Percentiles rank a stretch among this genome's conserved stretches.
Evolutionary conservation across 1,139 yeast genomes (phyloP).

Genomic region (Candida gigantensis): DNA sequence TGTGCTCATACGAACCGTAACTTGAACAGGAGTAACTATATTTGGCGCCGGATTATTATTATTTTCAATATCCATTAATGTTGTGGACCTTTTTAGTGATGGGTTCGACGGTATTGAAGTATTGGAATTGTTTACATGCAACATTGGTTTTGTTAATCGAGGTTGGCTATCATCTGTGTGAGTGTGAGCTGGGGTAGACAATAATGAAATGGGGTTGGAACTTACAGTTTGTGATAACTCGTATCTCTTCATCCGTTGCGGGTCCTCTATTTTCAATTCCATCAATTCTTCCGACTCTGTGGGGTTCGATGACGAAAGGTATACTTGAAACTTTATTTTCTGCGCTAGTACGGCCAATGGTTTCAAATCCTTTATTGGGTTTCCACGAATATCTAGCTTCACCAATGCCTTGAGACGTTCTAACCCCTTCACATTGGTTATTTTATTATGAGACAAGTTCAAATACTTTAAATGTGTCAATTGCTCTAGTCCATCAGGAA

Average conservation of each 20-base stretch:
- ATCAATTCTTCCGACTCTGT: slow-evolving; percentile 7
- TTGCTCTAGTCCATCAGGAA: slow-evolving; percentile 56
- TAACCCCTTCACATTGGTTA: slow-evolving; percentile 23
- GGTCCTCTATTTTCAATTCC: slow-evolving; percentile 11
- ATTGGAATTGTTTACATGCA: slow-evolving; percentile 11
- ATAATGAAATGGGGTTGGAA: slow-evolving; percentile 1
- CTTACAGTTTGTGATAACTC: neutral
- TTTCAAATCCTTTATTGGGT: neutral
- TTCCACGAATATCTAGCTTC: slow-evolving; percentile 55
- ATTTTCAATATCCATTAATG: slow-evolving; percentile 27
- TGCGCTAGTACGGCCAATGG: neutral
- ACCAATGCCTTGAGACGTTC: slow-evolving; percentile 26
- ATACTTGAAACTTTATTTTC: neutral
- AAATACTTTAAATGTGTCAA: slow-evolving; percentile 52
- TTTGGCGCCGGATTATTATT: slow-evolving; percentile 34
- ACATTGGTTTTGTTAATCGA: slow-evolving; percentile 13
- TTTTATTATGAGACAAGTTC: slow-evolving; percentile 57
- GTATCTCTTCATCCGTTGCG: neutral
- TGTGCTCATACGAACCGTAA: slow-evolving; percentile 45
- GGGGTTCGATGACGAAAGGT: neutral
- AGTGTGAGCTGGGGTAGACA: slow-evolving; percentile 18
- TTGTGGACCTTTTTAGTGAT: slow-evolving; percentile 9
- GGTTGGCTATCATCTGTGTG: slow-evolving; percentile 27
- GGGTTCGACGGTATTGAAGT: slow-evolving; percentile 13
- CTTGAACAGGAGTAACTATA: slow-evolving; percentile 49